A percentile compares a stretch with the other conserved stretches of the same genome.
Conservation (phyloP, 345 rosid genomes). For the Eutrema yunnanense region DNA sequence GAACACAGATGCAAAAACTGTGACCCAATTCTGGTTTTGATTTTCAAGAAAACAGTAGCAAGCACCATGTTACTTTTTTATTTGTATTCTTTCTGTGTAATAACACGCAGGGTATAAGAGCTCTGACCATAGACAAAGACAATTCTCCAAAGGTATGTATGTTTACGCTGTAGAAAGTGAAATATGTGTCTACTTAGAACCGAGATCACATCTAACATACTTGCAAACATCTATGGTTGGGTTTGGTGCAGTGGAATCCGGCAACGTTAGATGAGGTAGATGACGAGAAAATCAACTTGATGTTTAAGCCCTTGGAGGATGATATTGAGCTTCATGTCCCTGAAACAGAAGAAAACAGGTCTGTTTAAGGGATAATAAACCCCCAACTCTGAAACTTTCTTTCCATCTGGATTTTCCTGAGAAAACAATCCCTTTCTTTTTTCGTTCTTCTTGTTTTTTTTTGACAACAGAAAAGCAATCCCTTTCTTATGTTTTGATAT, state of each 20-base stretch:
- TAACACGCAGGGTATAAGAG: slow-evolving; percentile 69
- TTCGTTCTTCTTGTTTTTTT: too few relatives aligned
- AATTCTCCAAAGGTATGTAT: slow-evolving; percentile 74
- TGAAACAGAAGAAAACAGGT: slow-evolving; percentile 65
- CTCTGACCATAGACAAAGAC: slow-evolving; percentile 86
- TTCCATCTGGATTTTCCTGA: neutral
- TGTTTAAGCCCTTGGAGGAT: slow-evolving; percentile 57
- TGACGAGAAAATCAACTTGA: slow-evolving; percentile 46
- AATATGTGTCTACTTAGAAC: neutral
- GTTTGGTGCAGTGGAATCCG: slow-evolving; percentile 67
- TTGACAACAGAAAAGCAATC: neutral
- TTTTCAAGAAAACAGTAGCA: neutral
- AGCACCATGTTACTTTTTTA: neutral
- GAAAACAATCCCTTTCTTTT: neutral
- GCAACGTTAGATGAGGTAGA: slow-evolving; percentile 47
- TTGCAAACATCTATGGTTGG: slow-evolving; percentile 1
- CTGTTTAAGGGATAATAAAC: neutral
- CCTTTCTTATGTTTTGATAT: neutral
- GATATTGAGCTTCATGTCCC: slow-evolving; percentile 73
- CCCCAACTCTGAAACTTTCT: neutral
- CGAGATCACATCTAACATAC: neutral
- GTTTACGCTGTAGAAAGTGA: neutral
- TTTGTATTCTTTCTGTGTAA: neutral
- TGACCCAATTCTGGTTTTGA: neutral
- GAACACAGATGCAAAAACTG: neutral